These are phyloP conservation scores for Cryptosporidium canis DNA, from an alignment of 169 alveolate genomes.

Conservation along the genomic window DNA sequence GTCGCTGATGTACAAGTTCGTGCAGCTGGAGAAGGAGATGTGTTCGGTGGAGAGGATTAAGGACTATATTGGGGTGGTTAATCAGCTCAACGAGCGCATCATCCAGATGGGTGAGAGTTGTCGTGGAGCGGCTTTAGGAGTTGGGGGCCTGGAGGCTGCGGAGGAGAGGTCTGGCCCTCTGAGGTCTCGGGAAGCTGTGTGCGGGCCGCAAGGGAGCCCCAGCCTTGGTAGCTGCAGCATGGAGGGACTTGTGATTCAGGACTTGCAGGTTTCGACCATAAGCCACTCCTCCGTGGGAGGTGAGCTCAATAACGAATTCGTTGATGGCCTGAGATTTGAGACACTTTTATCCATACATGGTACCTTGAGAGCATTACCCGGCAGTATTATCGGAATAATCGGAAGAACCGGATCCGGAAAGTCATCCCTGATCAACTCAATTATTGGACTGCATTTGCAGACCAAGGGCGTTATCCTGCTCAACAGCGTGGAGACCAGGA, in stretches of 20 bases:
- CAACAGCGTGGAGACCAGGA: not conserved
- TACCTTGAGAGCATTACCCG: constrained; percentile 27
- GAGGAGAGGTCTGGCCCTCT: too few relatives aligned
- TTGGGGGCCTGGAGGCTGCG: not conserved
- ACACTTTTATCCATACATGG: not conserved
- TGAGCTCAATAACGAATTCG: not conserved
- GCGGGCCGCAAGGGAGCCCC: not conserved
- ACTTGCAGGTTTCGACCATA: not conserved
- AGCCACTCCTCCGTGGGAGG: not conserved
- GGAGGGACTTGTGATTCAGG: constrained; percentile 22
- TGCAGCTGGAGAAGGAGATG: constrained; percentile 76
- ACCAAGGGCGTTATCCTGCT: constrained; percentile 2
- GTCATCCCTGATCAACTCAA: constrained; percentile 83
- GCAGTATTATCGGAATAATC: constrained; percentile 84
- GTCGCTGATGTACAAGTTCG: constrained; percentile 64
- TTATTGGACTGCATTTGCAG: constrained; percentile 76
- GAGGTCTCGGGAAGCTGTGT: too few relatives aligned
- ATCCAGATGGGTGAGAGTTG: not conserved
- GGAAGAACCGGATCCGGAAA: constrained; percentile 94
- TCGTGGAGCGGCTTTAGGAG: not conserved
- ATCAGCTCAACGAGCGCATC: not conserved
- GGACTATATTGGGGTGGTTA: not conserved
- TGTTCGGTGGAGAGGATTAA: constrained; percentile 75
- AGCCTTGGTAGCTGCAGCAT: not conserved
- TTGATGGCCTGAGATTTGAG: not conserved